Conservation (phyloP, 2,329 filamentous ascomycete genomes). For the Alternaria triticina region DNA sequence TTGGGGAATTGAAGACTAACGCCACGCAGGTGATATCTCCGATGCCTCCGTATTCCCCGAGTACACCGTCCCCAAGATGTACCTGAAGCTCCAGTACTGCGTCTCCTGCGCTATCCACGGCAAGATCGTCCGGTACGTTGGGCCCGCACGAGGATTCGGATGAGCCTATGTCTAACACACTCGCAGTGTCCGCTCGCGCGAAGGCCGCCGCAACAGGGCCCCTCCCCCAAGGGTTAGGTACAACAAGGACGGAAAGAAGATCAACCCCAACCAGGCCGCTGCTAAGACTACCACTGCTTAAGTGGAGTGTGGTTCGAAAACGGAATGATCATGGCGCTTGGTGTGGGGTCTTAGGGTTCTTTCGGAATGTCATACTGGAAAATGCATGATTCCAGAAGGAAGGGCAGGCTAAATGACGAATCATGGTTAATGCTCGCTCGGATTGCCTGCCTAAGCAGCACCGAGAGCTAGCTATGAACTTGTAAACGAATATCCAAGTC, state of each 20-base stretch:
- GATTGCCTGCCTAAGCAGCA: conserved; percentile 36
- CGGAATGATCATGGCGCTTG: conserved; percentile 45
- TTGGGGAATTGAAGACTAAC: conserved; percentile 29
- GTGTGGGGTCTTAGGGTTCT: conserved; percentile 43
- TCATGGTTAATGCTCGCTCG: conserved; percentile 40
- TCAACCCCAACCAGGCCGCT: conserved; percentile 84
- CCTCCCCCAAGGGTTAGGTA: conserved; percentile 96
- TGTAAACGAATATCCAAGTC: conserved; percentile 46
- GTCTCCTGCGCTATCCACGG: conserved; percentile 99
- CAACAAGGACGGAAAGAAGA: conserved; percentile 99
- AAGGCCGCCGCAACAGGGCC: conserved; percentile 97
- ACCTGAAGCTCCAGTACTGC: conserved; percentile 99
- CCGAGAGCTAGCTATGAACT: conserved; percentile 44
- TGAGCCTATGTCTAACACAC: conserved; percentile 17
- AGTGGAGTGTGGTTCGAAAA: conserved; percentile 21
- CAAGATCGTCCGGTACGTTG: conserved; percentile 99
- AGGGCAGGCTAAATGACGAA: conserved; percentile 40
- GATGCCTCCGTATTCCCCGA: conserved; percentile 99
- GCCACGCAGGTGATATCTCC: conserved; percentile 90
- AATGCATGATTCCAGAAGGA: conserved; percentile 45
- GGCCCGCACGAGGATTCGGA: conserved; percentile 2
- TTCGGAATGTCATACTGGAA: conserved; percentile 44
- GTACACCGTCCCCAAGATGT: conserved; percentile 99
- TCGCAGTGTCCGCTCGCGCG: conserved; percentile 90
- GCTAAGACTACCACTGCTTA: conserved; percentile 61